Conservation (phyloP, 208 protist genomes). For the Trypanosoma caninum region DNA sequence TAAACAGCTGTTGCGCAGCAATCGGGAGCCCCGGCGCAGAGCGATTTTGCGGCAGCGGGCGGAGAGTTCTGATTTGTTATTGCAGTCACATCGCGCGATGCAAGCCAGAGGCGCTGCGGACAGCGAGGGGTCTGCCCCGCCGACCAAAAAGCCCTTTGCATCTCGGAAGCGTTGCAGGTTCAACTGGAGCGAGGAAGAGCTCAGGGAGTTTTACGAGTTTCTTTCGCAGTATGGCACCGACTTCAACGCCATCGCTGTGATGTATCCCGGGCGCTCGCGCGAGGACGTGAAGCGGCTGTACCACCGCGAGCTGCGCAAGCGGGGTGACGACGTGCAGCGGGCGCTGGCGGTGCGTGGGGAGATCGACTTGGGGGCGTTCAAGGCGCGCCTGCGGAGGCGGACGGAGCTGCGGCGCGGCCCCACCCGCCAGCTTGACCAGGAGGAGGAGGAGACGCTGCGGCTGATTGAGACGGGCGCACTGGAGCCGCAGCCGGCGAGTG, state of each 20-base stretch:
- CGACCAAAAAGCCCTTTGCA: neutral
- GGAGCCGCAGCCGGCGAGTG: neutral
- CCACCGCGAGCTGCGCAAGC: constrained; percentile 63
- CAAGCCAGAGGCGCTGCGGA: neutral
- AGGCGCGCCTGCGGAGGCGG: constrained; percentile 38
- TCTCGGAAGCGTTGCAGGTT: constrained; percentile 23
- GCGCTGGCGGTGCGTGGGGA: constrained; percentile 48
- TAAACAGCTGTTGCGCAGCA: constrained; percentile 46
- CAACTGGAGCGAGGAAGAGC: constrained; percentile 77
- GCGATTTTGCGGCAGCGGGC: neutral
- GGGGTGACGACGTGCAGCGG: constrained; percentile 41
- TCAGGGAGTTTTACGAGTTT: constrained; percentile 69
- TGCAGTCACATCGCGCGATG: neutral
- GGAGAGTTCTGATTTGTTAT: neutral
- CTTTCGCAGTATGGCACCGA: constrained; percentile 89
- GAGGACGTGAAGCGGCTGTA: constrained; percentile 85
- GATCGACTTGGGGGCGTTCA: constrained; percentile 72
- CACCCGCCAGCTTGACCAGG: constrained; percentile 42
- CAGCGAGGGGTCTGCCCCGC: neutral
- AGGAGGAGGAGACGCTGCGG: constrained; percentile 55
- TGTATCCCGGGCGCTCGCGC: constrained; percentile 58
- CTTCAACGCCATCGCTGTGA: constrained; percentile 80
- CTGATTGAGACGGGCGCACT: constrained; percentile 32
- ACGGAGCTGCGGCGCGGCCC: constrained; percentile 27
- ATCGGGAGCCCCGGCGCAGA: neutral